Evolutionary conservation across 257 asterid genomes (phyloP).

Genomic region (Solanum ahanhuiri): DNA sequence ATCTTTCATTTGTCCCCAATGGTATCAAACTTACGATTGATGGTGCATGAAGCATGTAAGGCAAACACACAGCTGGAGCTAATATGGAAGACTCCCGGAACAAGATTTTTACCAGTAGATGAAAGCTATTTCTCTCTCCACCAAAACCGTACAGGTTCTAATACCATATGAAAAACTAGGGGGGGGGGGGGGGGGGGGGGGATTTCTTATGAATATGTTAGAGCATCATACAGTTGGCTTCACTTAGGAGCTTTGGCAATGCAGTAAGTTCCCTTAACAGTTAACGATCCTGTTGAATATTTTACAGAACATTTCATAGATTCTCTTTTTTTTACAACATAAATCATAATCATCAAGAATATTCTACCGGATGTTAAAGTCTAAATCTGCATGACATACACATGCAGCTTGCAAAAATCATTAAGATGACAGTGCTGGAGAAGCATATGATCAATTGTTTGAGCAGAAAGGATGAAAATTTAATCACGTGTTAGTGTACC

Average conservation of each 20-base stretch:
- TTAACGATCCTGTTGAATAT: background rate
- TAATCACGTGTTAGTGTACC: slow-evolving; percentile 25
- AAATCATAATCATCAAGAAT: background rate
- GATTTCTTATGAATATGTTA: background rate
- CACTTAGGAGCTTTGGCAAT: background rate
- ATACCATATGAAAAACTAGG: too few species aligned
- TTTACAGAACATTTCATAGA: background rate
- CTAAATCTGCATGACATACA: background rate
- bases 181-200: background rate
- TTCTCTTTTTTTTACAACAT: background rate
- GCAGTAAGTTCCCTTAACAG: background rate
- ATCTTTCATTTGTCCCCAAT: too few species aligned
- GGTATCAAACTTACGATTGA: too few species aligned
- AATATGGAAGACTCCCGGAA: too few species aligned
- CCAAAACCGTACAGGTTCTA: too few species aligned
- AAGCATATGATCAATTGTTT: background rate
- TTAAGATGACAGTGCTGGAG: background rate
- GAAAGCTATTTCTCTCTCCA: too few species aligned
- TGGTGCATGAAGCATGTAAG: too few species aligned
- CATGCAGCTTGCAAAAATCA: background rate
- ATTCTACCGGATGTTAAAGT: background rate
- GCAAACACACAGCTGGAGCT: too few species aligned
- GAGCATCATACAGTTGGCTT: background rate
- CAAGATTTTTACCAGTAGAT: too few species aligned
- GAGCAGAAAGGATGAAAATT: background rate